These are phyloP conservation scores for Suillus luteus DNA, from an alignment of 768 basidiomycete species.

Conservation along the genomic window DNA sequence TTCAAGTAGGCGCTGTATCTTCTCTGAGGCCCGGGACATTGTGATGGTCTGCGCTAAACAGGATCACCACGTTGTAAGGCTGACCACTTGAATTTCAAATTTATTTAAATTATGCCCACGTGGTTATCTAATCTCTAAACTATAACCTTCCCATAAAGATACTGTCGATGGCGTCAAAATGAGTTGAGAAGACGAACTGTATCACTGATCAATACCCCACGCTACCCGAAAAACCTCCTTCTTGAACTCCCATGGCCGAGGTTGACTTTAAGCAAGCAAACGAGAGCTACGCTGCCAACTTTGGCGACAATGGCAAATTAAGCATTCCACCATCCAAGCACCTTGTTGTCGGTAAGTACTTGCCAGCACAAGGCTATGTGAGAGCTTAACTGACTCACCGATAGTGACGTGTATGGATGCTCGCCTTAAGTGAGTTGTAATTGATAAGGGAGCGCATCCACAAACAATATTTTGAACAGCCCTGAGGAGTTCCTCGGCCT, in stretches of 20 bases:
- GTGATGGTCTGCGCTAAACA: not conserved
- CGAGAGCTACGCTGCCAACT: slow-evolving; percentile 45
- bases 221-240: not conserved
- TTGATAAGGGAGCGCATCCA: not conserved
- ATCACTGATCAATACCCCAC: not conserved
- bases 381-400: not conserved
- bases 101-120: slow-evolving; percentile 16
- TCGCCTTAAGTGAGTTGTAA: slow-evolving; percentile 56
- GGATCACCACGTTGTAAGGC: slow-evolving; percentile 9
- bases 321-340: slow-evolving; percentile 45
- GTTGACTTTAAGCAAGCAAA: slow-evolving; percentile 44
- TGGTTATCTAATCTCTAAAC: slow-evolving; percentile 27
- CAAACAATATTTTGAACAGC: slow-evolving; percentile 32
- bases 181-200: not conserved
- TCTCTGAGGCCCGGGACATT: slow-evolving; percentile 39
- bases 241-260: slow-evolving; percentile 16
- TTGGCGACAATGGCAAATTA: slow-evolving; percentile 42
- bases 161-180: slow-evolving; percentile 7
- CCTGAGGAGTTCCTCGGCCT: slow-evolving; percentile 61
- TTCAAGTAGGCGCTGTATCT: slow-evolving; percentile 50
- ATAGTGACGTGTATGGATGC: slow-evolving; percentile 77
- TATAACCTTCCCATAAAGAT: not conserved
- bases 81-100: not conserved
- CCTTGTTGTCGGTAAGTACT: slow-evolving; percentile 38
- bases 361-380: not conserved